Evolutionary conservation across 306 rosid genomes (phyloP).

Genomic region (Cucurbita argyrosperma): DNA sequence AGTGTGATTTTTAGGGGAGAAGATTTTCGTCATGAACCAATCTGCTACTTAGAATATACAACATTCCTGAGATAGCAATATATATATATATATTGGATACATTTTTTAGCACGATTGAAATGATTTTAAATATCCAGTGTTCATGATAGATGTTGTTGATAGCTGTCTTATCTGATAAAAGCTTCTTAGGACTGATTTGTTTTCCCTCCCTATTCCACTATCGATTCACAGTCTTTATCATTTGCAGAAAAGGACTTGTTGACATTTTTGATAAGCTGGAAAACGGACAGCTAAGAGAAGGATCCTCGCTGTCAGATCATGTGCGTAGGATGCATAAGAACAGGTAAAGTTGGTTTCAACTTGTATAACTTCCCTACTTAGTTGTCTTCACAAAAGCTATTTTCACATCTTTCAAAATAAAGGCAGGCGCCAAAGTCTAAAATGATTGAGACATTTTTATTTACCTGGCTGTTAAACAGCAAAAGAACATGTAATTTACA

Average conservation of each 20-base stretch:
- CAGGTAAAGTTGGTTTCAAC: conserved; percentile 24
- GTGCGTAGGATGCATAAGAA: conserved; percentile 60
- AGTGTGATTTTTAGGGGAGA: too few species aligned
- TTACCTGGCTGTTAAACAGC: neutral
- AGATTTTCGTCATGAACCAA: too few species aligned
- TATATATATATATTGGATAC: too few species aligned
- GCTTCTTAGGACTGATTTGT: too few species aligned
- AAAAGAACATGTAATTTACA: conserved; percentile 4
- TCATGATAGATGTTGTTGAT: too few species aligned
- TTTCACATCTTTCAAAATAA: neutral
- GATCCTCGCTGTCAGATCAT: conserved; percentile 28
- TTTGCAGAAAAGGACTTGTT: conserved; percentile 71
- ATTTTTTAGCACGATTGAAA: too few species aligned
- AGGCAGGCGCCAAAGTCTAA: neutral
- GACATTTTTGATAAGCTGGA: conserved; percentile 62
- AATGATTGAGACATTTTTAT: neutral
- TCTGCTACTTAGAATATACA: too few species aligned
- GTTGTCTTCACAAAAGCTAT: neutral
- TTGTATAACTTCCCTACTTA: neutral
- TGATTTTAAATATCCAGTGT: too few species aligned
- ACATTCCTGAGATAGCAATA: too few species aligned
- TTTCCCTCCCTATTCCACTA: too few species aligned
- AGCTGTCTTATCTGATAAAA: too few species aligned
- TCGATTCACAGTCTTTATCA: neutral
- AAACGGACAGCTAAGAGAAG: conserved; percentile 45